Evolutionary conservation across 2,329 filamentous ascomycete species (phyloP).

Genomic region (Tetracladium maxilliforme): DNA sequence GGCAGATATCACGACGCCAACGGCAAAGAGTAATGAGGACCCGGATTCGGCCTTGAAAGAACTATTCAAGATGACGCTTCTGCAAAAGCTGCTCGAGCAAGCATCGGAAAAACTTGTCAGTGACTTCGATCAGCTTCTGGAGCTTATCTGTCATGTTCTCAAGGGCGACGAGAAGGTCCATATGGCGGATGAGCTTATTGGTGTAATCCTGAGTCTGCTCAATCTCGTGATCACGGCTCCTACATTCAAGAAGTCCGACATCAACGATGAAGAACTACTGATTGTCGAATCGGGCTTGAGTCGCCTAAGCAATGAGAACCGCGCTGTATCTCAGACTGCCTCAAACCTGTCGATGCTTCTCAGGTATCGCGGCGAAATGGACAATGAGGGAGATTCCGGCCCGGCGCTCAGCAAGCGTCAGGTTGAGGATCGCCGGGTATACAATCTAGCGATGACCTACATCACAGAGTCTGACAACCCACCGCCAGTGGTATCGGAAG

Average conservation of each 20-base stretch:
- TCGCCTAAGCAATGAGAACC: conserved; percentile 29
- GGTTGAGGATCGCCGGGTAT: conserved; percentile 44
- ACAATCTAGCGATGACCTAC: conserved; percentile 48
- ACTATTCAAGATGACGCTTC: conserved; percentile 42
- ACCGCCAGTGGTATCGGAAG: conserved; percentile 51
- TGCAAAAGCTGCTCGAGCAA: conserved; percentile 50
- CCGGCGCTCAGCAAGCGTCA: conserved; percentile 27
- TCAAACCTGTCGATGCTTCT: conserved; percentile 40
- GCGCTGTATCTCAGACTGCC: conserved; percentile 38
- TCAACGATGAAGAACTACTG: conserved; percentile 6
- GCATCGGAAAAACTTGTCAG: conserved; percentile 48
- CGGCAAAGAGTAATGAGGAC: conserved; percentile 14
- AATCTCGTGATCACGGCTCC: conserved; percentile 44
- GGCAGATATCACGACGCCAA: conserved; percentile 11
- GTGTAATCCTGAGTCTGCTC: conserved; percentile 42
- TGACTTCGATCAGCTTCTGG: conserved; percentile 48
- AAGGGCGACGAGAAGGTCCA: conserved; percentile 23
- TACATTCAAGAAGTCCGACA: conserved; percentile 32
- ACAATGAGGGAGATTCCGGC: conserved; percentile 24
- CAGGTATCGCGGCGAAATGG: conserved; percentile 36
- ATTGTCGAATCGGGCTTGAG: too few relatives aligned
- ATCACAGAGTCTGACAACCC: conserved; percentile 46
- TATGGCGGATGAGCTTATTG: conserved; percentile 26
- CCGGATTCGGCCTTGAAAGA: conserved; percentile 27
- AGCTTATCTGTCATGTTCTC: conserved; percentile 47